Evolutionary conservation across 2,329 filamentous ascomycete genomes (phyloP).

Genomic region (Trichoderma afroharzianum): DNA sequence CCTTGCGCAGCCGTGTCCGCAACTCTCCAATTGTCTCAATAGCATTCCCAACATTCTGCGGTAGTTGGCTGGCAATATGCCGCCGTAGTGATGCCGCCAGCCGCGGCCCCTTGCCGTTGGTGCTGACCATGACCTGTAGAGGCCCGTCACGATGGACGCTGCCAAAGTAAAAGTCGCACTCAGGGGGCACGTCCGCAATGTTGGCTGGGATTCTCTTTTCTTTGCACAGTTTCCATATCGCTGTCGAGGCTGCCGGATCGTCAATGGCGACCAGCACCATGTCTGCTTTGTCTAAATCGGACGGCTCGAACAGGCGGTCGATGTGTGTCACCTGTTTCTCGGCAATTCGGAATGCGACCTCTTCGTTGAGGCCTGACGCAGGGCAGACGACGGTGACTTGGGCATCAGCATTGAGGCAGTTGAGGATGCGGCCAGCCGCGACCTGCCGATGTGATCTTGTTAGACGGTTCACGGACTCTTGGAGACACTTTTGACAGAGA

Average conservation of each 20-base stretch:
- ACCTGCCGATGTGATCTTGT: constrained; percentile 56
- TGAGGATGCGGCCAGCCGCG: constrained; percentile 87
- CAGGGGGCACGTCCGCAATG: constrained; percentile 92
- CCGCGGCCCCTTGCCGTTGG: constrained; percentile 92
- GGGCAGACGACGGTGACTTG: constrained; percentile 84
- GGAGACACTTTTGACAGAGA: background rate
- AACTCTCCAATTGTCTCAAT: constrained; percentile 81
- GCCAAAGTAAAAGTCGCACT: constrained; percentile 99
- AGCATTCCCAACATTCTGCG: constrained; percentile 76
- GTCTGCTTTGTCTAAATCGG: constrained; percentile 75
- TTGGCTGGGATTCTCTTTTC: constrained; percentile 80
- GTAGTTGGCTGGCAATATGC: constrained; percentile 74
- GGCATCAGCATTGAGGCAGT: constrained; percentile 93
- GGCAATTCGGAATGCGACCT: constrained; percentile 78
- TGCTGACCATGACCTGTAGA: constrained; percentile 97
- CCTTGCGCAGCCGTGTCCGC: constrained; percentile 70
- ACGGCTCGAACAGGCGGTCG: constrained; percentile 78
- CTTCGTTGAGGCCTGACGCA: constrained; percentile 73
- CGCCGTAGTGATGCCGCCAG: constrained; percentile 81
- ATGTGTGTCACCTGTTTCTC: constrained; percentile 73
- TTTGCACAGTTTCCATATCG: constrained; percentile 93
- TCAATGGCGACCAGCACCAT: constrained; percentile 95
- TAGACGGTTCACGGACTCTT: background rate
- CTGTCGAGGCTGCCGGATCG: constrained; percentile 83
- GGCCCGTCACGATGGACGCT: constrained; percentile 93